phyloP scores from a whole-genome alignment of 108 stramenopile species.

The Skeletonema costatum region DNA sequence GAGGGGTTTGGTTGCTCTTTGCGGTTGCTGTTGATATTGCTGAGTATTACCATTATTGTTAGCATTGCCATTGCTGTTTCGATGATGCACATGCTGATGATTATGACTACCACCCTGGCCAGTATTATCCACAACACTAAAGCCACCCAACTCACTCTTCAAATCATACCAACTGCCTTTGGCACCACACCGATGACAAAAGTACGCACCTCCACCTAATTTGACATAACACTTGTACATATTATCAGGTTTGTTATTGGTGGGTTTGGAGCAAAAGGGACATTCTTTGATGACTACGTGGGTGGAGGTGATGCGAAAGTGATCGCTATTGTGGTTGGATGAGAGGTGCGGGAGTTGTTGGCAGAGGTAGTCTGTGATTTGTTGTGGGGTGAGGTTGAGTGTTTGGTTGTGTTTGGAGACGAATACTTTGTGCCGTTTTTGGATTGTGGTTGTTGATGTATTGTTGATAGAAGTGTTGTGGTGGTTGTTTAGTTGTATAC shows the following conservation, averaged over 20 bases:
- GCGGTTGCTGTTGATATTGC: background rate
- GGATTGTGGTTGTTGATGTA: background rate
- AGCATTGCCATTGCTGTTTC: background rate
- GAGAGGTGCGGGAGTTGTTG: constrained; percentile 27
- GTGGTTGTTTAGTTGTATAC: no score
- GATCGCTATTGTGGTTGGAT: constrained; percentile 10
- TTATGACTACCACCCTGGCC: background rate
- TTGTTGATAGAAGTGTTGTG: background rate
- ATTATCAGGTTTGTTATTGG: constrained; percentile 62
- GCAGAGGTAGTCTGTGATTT: constrained; percentile 56
- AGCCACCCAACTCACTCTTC: constrained; percentile 70
- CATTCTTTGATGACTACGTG: constrained; percentile 80
- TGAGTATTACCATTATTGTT: background rate
- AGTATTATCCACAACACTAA: constrained; percentile 15
- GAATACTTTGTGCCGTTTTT: constrained; percentile 58
- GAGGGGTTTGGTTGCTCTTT: constrained; percentile 28
- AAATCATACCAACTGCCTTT: constrained; percentile 94
- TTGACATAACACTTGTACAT: constrained; percentile 73
- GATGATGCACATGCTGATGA: background rate
- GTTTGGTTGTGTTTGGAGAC: constrained; percentile 75
- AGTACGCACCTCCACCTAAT: constrained; percentile 81
- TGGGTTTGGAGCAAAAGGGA: constrained; percentile 84
- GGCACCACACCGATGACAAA: constrained; percentile 92
- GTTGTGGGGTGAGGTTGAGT: constrained; percentile 54
- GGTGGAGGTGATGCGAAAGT: constrained; percentile 54